A percentile compares a stretch with the other conserved stretches of the same genome.
These are phyloP conservation scores for Colletotrichum filicis DNA, from an alignment of 2,329 filamentous ascomycete genomes.

Conservation along the genomic window DNA sequence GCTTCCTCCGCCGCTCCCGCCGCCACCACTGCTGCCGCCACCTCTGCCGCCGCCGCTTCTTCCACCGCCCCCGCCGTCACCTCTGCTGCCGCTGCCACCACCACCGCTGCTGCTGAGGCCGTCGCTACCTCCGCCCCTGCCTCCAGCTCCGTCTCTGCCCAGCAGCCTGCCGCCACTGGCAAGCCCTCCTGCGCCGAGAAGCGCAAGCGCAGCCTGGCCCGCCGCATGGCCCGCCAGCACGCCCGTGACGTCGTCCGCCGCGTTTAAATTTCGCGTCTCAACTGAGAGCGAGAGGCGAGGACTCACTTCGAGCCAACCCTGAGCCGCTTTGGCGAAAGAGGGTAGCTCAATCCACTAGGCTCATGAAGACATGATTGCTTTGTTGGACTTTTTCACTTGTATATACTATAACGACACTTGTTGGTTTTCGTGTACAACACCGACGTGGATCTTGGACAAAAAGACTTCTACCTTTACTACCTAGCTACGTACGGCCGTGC, in stretches of 20 bases:
- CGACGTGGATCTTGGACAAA: conserved; percentile 6
- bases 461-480: conserved; percentile 9
- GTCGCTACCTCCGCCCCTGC: not conserved
- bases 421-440: conserved; percentile 24
- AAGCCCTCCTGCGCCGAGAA: conserved; percentile 28
- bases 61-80: conserved; percentile 37
- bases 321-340: not conserved
- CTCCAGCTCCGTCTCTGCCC: conserved; percentile 1
- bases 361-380: conserved; percentile 19
- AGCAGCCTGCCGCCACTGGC: conserved; percentile 3
- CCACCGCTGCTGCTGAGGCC: conserved; percentile 36
- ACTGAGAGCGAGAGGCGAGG: not conserved
- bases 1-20: conserved; percentile 33
- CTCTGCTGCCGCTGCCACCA: conserved; percentile 38
- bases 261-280: not conserved
- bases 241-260: conserved; percentile 28
- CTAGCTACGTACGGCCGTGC: conserved; percentile 21
- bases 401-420: conserved; percentile 24
- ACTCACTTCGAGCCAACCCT: not conserved
- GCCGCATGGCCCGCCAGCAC: conserved; percentile 35
- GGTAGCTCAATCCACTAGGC: not conserved
- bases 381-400: conserved; percentile 31
- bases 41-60: conserved; percentile 39
- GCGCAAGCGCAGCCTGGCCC: conserved; percentile 34
- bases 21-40: conserved; percentile 21